phyloP scores from a whole-genome alignment of 1,284 basidiomycete species.

The Ganoderma leucocontextum region DNA sequence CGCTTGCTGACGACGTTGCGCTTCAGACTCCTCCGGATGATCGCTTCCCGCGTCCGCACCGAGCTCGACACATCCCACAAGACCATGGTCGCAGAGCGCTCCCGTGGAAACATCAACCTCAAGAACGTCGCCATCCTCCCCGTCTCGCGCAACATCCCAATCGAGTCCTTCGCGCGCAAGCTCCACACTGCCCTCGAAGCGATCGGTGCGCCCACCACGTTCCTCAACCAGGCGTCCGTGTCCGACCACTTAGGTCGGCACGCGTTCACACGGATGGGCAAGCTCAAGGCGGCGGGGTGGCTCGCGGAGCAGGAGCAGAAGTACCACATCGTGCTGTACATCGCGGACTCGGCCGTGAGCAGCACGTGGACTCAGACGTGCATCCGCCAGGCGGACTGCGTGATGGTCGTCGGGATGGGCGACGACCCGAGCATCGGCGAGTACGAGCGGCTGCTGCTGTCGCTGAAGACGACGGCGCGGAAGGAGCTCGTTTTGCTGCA shows the following conservation, averaged over 20 bases:
- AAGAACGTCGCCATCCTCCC: slow-evolving; percentile 93
- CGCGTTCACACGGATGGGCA: slow-evolving; percentile 94
- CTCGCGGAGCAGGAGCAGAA: slow-evolving; percentile 94
- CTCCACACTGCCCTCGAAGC: slow-evolving; percentile 88
- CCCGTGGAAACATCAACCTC: slow-evolving; percentile 88
- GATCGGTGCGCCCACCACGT: slow-evolving; percentile 88
- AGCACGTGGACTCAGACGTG: slow-evolving; percentile 98
- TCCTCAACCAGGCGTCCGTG: slow-evolving; percentile 91
- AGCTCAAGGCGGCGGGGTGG: slow-evolving; percentile 94
- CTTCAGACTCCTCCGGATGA: slow-evolving; percentile 83
- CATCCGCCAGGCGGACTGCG: slow-evolving; percentile 95
- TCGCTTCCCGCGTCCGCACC: slow-evolving; percentile 89
- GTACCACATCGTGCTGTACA: slow-evolving; percentile 91
- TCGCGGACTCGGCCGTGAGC: slow-evolving; percentile 91
- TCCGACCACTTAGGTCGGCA: slow-evolving; percentile 91
- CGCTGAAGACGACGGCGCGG: slow-evolving; percentile 96
- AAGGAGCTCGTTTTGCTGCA: slow-evolving; percentile 97
- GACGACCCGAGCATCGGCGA: slow-evolving; percentile 92
- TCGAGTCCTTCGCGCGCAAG: slow-evolving; percentile 89
- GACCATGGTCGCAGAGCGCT: slow-evolving; percentile 60
- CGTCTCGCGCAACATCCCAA: slow-evolving; percentile 82
- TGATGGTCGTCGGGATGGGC: slow-evolving; percentile 95
- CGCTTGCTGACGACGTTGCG: background rate
- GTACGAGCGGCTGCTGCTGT: slow-evolving; percentile 91
- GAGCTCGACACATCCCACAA: slow-evolving; percentile 75